These are phyloP conservation scores for Arthrobotrys conoides DNA, from an alignment of 2,329 filamentous ascomycete genomes.

Conservation along the genomic window DNA sequence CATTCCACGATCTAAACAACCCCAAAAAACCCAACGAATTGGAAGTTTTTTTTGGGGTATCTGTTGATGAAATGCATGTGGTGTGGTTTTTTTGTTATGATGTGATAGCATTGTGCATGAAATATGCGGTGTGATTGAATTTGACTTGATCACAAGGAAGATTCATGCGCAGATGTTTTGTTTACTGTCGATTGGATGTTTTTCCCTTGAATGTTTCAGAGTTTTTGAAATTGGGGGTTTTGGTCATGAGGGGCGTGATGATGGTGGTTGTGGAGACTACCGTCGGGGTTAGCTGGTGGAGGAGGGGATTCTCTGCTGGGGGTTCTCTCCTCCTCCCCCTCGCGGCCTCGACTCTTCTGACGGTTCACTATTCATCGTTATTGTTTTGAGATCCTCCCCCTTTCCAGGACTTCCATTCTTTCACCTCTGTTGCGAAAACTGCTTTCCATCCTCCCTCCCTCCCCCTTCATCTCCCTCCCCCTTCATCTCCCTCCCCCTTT, in stretches of 20 bases:
- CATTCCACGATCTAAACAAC: background rate
- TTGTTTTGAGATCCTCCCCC: background rate
- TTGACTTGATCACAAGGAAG: conserved; percentile 15
- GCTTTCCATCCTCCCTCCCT: background rate
- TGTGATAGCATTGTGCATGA: background rate
- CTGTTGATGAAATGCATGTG: conserved; percentile 21
- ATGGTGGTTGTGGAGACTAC: background rate
- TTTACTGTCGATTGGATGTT: conserved; percentile 19
- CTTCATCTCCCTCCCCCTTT: background rate
- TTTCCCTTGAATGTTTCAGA: conserved; percentile 23
- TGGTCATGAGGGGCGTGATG: background rate
- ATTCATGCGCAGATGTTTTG: conserved; percentile 24
- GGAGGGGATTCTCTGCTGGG: background rate
- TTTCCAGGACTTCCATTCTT: too few relatives aligned
- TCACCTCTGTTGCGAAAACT: background rate
- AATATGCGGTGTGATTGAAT: conserved; percentile 13
- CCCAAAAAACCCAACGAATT: background rate
- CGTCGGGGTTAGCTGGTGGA: background rate
- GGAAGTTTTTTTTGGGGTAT: background rate
- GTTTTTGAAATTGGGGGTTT: background rate
- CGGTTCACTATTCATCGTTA: background rate
- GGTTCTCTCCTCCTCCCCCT: background rate
- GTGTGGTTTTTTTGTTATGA: conserved; percentile 10
- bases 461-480: too few relatives aligned
- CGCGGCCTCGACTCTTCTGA: too few relatives aligned